These are phyloP conservation scores for Sclerotinia subarctica DNA, from an alignment of 2,329 filamentous ascomycete genomes.

Conservation along the genomic window DNA sequence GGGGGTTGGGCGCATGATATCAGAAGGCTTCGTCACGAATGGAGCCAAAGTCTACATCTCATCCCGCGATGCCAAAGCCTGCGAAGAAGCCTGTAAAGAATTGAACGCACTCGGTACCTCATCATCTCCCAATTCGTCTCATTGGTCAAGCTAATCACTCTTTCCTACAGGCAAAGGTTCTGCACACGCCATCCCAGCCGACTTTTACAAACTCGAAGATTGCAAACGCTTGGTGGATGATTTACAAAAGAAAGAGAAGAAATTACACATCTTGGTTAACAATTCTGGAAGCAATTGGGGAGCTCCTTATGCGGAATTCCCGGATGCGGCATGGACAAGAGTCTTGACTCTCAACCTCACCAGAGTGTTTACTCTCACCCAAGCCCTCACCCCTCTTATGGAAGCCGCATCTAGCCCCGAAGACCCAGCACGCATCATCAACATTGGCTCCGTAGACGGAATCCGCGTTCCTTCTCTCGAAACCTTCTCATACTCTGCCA, in stretches of 20 bases:
- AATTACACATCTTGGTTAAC: slow-evolving; percentile 62
- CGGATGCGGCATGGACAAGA: slow-evolving; percentile 55
- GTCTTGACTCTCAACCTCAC: slow-evolving; percentile 61
- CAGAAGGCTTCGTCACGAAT: slow-evolving; percentile 61
- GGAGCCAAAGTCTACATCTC: slow-evolving; percentile 69
- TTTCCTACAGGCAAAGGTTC: slow-evolving; percentile 44
- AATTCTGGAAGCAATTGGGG: slow-evolving; percentile 66
- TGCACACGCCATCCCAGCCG: slow-evolving; percentile 58
- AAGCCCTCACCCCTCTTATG: slow-evolving; percentile 60
- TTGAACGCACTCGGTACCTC: slow-evolving; percentile 50
- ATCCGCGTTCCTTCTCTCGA: slow-evolving; percentile 56
- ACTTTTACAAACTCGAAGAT: slow-evolving; percentile 61
- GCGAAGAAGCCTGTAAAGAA: slow-evolving; percentile 57
- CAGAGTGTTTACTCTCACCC: slow-evolving; percentile 61
- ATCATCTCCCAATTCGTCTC: neutral
- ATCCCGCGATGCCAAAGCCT: slow-evolving; percentile 59
- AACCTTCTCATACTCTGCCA: slow-evolving; percentile 59
- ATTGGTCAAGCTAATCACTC: neutral
- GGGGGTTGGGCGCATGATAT: slow-evolving; percentile 67
- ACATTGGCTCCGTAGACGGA: slow-evolving; percentile 64
- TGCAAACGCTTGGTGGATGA: slow-evolving; percentile 57
- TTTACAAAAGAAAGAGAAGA: slow-evolving; percentile 49
- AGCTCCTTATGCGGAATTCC: slow-evolving; percentile 56
- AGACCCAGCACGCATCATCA: slow-evolving; percentile 57
- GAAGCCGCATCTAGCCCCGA: slow-evolving; percentile 46